Evolutionary conservation across 1,139 yeast species (phyloP), one percentile per base, ranked within the genome.

Genomic region (Candida anutae): DNA sequence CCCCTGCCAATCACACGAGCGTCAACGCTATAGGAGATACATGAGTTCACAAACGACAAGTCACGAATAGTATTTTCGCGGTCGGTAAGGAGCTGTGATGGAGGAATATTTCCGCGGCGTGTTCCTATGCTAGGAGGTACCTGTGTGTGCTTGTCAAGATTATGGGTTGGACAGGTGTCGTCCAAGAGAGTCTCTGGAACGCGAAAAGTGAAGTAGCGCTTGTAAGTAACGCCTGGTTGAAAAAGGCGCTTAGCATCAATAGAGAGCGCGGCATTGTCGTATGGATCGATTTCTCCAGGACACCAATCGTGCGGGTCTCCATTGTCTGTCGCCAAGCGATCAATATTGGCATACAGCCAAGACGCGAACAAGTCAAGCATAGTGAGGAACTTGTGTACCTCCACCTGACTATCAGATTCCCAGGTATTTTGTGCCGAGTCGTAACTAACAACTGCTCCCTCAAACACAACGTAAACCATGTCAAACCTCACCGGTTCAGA

Each of bases 281-380:
- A 53, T 3, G 71, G 69, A 37, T 65, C 72, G 2, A 53, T 57
- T 32, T 64, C 72, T 3, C 69, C 69, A 16, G 52, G 59, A 42
- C 71, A 64, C 71, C 71, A 65, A 44, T 64, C 71, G 36, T 60
- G 65, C 4, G 71, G 71, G 34, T 64, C 68, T 1, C 69, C 70
- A 31, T 62, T 49, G 38, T 65, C 72, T 5, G 70, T 63, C 10
- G 52, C 57, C 15, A 65, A 45, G 23, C 72, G 41, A 37, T 61
- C 67, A 19, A 65, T 64, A 37, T 64, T 64, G 16, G 71, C 68
- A 38, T 54, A 64, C 5, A 67, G 50, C 71, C 71, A 65, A 21
- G 62, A 56, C 2, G 72, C 72, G 45, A 60, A 64, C 19, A 65
- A 43, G 36, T 65, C 72, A 23, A 61, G 47, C 69, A 64, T 64